Evolutionary conservation across 208 protist genomes (phyloP).

Genomic region (Trichomonas tenax): DNA sequence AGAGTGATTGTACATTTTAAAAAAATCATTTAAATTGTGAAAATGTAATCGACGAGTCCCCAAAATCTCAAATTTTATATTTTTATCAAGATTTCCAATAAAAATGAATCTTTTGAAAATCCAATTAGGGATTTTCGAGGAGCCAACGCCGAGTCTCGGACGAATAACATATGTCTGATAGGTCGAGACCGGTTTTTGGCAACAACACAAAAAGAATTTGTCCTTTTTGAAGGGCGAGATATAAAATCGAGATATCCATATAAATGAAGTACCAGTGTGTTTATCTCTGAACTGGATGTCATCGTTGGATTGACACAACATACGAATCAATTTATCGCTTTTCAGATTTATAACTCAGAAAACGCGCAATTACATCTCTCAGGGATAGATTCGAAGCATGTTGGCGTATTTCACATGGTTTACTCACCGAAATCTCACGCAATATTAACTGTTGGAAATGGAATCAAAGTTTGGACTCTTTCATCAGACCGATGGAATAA

Average conservation of each 20-base stretch:
- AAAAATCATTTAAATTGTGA: too few species aligned
- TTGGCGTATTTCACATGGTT: not conserved
- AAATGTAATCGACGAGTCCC: too few species aligned
- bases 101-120: not conserved
- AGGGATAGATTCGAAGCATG: not conserved
- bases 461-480: not conserved
- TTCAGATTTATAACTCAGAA: not conserved
- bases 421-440: not conserved
- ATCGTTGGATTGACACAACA: not conserved
- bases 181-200: not conserved
- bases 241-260: not conserved
- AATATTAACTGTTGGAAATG: not conserved
- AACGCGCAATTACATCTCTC: not conserved
- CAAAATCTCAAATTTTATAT: too few species aligned
- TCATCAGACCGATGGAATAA: not conserved
- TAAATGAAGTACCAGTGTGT: not conserved
- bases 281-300: not conserved
- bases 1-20: too few species aligned
- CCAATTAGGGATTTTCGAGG: not conserved
- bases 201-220: not conserved
- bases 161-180: not conserved
- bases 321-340: not conserved
- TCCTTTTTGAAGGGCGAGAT: not conserved
- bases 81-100: too few species aligned
- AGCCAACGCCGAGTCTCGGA: not conserved